Conservation (phyloP, 306 rosid species). For the Vigna angularis region DNA sequence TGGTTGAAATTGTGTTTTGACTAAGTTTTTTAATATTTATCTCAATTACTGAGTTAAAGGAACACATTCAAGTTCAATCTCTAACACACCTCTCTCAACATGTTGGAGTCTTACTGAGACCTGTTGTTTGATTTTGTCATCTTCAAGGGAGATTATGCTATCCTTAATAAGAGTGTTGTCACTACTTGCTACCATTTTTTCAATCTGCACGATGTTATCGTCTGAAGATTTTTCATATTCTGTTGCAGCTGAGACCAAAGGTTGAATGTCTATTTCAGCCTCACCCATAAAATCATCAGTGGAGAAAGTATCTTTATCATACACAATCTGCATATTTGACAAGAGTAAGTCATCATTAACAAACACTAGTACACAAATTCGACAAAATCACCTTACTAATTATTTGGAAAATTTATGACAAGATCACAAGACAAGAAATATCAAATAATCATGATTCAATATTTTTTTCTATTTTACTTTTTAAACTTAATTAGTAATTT, state of each 20-base stretch:
- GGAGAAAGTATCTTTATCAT: conserved; percentile 86
- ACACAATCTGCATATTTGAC: conserved; percentile 63
- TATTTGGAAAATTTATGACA: too few relatives aligned
- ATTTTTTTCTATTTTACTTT: too few relatives aligned
- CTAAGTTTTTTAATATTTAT: neutral
- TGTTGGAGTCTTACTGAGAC: conserved; percentile 74
- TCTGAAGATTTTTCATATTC: conserved; percentile 66
- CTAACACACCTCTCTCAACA: conserved; percentile 88
- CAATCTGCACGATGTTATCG: conserved; percentile 61
- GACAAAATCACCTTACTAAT: too few relatives aligned
- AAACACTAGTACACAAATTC: too few relatives aligned
- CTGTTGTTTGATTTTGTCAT: conserved; percentile 76
- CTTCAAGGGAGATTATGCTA: conserved; percentile 69
- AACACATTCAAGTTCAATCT: conserved; percentile 88
- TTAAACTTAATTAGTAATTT: too few relatives aligned
- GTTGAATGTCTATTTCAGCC: conserved; percentile 93
- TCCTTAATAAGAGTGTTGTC: conserved; percentile 70
- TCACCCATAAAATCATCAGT: conserved; percentile 98
- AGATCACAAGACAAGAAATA: too few relatives aligned
- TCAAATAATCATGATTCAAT: too few relatives aligned
- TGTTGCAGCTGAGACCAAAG: conserved; percentile 75
- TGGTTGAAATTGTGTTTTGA: conserved; percentile 18
- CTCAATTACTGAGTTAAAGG: conserved; percentile 80
- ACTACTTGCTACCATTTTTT: conserved; percentile 69
- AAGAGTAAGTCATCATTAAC: too few relatives aligned